Base-by-base conservation (phyloP, 192 early-diverging fungal species). In the Backusella psychrophila region DNA sequence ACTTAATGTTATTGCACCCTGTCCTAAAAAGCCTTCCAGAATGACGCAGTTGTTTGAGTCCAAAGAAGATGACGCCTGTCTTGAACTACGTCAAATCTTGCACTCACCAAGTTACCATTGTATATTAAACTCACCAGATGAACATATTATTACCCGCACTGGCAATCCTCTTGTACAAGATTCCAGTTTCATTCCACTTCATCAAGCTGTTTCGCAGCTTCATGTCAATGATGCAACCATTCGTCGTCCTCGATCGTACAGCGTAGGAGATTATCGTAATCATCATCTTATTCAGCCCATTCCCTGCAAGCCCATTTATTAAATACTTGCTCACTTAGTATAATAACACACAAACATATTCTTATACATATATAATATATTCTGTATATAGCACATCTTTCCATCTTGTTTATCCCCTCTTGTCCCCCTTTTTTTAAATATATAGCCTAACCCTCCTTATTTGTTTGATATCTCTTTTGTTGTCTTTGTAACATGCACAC, bases 131-230 rank as follows among this genome's bases (percentile, higher is more conserved):
- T 36, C 66, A 53, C 29, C 33, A 26, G 66, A 68, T 68, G 74
- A 75, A 29, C 74, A 75, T 17, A 15, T 59, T 21, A 75, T 75
- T 67, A 63, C 52, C n/a, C 74, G 74, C 35, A 75, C 74, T 23
- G 65, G 65, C 2, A 75, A 75, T 29, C 74, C 74, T 14, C 74
- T 75, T 67, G 34, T 52, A 17, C 74, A 75, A 67, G 74, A 75
- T 44, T 75, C 74, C 21, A 75, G 74, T 5, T 75, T 75, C 34
- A 75, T 75, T 67, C 74, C 74, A 42, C 65, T 75, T 26, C 74
- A 75, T 44, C 74, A 75, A 17, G 74, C 74, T 66, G 65, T 75
- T 19, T 44, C 74, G 3, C 74, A 75, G 9, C 65, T 67, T 29
- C 74, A 75, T 17, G 74, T 75, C 21, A 66, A 59, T 17, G 74